Conservation (phyloP, 192 early-diverging fungal species). For the Podila horticola region DNA sequence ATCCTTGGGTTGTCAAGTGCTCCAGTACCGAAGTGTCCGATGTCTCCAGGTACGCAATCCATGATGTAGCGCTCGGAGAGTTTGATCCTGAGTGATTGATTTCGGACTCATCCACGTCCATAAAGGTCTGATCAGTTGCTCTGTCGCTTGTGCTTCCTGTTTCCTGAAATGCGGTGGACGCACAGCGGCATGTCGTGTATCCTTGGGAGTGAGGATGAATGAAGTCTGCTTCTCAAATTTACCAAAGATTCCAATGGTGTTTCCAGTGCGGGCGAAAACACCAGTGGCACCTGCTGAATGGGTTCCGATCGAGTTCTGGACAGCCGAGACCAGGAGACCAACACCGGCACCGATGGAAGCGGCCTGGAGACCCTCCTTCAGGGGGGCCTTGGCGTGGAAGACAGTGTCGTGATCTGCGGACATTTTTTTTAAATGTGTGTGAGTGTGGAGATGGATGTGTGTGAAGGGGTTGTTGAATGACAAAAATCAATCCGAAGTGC, state of each 20-base stretch:
- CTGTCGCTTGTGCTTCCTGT: neutral
- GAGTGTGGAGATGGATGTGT: neutral
- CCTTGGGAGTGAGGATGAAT: neutral
- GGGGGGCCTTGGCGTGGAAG: conserved; percentile 55
- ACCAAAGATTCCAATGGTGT: conserved; percentile 78
- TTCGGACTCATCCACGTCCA: neutral
- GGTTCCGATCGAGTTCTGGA: conserved; percentile 71
- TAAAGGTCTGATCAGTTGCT: neutral
- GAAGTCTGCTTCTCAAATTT: conserved; percentile 18
- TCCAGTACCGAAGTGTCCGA: too few relatives aligned
- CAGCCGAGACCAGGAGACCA: conserved; percentile 75
- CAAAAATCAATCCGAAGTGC: neutral
- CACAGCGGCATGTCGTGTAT: neutral
- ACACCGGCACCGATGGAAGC: conserved; percentile 65
- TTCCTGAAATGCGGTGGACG: neutral
- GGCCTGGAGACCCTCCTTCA: conserved; percentile 57
- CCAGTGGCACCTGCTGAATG: conserved; percentile 60
- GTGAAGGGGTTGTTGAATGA: conserved; percentile 1
- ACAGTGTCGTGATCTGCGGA: conserved; percentile 23
- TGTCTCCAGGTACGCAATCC: neutral
- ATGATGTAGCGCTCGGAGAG: neutral
- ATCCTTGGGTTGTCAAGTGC: too few relatives aligned
- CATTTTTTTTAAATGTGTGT: neutral
- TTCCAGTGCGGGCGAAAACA: conserved; percentile 69
- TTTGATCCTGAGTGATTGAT: conserved; percentile 4